These are phyloP conservation scores for Fraxinus platypoda DNA, from an alignment of 305 asterid species.

Conservation along the genomic window DNA sequence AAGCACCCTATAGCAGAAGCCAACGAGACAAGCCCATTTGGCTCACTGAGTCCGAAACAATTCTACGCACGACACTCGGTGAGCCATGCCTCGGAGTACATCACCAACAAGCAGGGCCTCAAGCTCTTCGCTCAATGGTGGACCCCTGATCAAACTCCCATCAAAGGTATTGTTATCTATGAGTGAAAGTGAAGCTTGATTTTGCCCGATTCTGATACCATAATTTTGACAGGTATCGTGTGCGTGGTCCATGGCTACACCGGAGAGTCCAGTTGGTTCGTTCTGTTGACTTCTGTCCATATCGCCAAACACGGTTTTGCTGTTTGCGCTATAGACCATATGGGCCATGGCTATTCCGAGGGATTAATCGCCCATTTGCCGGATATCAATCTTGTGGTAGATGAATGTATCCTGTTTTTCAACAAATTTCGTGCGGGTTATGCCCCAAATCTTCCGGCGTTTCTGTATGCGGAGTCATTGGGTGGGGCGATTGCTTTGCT, in stretches of 20 bases:
- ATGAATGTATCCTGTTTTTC: slow-evolving; percentile 41
- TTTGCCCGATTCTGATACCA: not conserved
- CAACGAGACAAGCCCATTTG: slow-evolving; percentile 67
- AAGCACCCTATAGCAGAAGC: slow-evolving; percentile 79
- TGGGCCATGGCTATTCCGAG: slow-evolving; percentile 45
- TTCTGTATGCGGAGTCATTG: slow-evolving; percentile 77
- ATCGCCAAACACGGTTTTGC: slow-evolving; percentile 65
- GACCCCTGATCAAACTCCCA: slow-evolving; percentile 47
- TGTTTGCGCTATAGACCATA: slow-evolving; percentile 48
- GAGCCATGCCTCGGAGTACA: slow-evolving; percentile 55
- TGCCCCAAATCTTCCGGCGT: slow-evolving; percentile 55
- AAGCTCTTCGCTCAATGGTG: slow-evolving; percentile 93
- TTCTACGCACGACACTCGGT: slow-evolving; percentile 81
- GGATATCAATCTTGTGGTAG: slow-evolving; percentile 47
- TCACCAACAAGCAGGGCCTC: slow-evolving; percentile 62
- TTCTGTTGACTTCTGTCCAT: slow-evolving; percentile 84
- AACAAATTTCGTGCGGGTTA: slow-evolving; percentile 45
- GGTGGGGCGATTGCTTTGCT: slow-evolving; percentile 88
- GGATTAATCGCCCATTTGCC: slow-evolving; percentile 67
- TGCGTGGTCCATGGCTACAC: slow-evolving; percentile 45
- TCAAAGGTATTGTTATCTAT: slow-evolving; percentile 25
- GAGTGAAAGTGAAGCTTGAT: not conserved
- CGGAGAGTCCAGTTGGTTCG: slow-evolving; percentile 91
- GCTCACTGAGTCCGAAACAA: slow-evolving; percentile 52
- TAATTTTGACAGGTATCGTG: slow-evolving; percentile 23